phyloP scores from a whole-genome alignment of 2,329 filamentous ascomycete genomes.

The Diaporthe citri region DNA sequence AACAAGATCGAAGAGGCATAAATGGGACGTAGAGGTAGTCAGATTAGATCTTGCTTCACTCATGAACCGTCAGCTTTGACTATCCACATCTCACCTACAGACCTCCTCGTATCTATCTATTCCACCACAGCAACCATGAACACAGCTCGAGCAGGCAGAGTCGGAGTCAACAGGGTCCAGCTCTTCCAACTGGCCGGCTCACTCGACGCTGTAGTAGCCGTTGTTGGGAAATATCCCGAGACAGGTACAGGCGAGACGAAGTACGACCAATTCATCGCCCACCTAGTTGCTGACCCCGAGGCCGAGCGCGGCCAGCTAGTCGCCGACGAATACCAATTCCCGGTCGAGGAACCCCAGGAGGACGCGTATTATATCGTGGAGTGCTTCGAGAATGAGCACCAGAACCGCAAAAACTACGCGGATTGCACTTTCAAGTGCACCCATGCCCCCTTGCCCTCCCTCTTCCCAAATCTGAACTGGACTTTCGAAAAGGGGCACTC shows the following conservation, averaged over 20 bases:
- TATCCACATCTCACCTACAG: neutral
- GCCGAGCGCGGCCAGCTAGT: neutral
- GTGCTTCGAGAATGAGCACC: neutral
- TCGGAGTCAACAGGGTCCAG: neutral
- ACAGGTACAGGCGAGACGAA: neutral
- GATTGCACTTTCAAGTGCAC: neutral
- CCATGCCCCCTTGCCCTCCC: neutral
- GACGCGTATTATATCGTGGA: neutral
- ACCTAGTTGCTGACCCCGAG: neutral
- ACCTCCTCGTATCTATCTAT: too few species aligned
- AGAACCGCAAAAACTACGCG: neutral
- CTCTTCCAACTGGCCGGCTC: neutral
- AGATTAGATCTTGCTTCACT: neutral
- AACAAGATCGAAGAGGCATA: too few species aligned
- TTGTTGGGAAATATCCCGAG: neutral
- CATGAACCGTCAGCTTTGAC: neutral
- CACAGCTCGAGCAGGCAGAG: neutral
- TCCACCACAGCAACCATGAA: neutral
- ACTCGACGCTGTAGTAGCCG: neutral
- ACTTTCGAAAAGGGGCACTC: neutral
- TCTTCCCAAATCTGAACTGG: neutral
- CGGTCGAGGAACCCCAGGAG: neutral
- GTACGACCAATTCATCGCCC: neutral
- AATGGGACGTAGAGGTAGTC: too few species aligned
- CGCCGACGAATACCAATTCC: neutral